phyloP scores from a whole-genome alignment of 805 yeast genomes.

The Sugiyamaella boreocaroliniensis region DNA sequence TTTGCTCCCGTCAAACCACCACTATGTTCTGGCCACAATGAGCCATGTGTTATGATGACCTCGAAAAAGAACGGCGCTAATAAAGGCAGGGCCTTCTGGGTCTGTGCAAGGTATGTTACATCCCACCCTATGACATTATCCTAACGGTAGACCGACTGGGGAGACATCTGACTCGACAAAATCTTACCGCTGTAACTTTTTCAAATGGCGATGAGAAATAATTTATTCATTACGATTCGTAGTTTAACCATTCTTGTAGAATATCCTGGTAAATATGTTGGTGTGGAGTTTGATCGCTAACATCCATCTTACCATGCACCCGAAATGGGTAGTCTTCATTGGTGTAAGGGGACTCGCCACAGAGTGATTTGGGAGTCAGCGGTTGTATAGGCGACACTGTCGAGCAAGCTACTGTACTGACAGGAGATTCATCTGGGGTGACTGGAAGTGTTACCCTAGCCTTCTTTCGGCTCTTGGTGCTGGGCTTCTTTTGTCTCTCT shows the following conservation, averaged over 20 bases:
- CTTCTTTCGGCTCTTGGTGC: too few species aligned
- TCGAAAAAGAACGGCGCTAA: slow-evolving; percentile 32
- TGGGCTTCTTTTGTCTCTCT: too few species aligned
- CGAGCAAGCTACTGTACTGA: not conserved
- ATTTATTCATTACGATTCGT: not conserved
- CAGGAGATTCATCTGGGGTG: too few species aligned
- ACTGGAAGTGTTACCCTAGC: too few species aligned
- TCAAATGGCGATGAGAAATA: slow-evolving; percentile 27
- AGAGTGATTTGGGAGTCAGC: too few species aligned
- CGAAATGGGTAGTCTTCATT: too few species aligned
- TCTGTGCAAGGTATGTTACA: slow-evolving; percentile 24
- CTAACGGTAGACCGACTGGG: slow-evolving; percentile 23
- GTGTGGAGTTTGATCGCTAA: too few species aligned
- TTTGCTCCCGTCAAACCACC: slow-evolving; percentile 25
- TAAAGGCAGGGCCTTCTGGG: slow-evolving; percentile 36
- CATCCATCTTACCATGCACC: too few species aligned
- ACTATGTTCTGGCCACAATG: slow-evolving; percentile 27
- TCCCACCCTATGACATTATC: not conserved
- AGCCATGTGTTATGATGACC: slow-evolving; percentile 28
- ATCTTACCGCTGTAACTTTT: slow-evolving; percentile 28
- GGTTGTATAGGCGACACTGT: not conserved
- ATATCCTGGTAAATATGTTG: too few species aligned
- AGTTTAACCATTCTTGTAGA: not conserved
- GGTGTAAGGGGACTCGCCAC: too few species aligned
- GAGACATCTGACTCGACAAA: slow-evolving; percentile 13